These are phyloP conservation scores for Claviceps monticola DNA, from an alignment of 2,329 filamentous ascomycete genomes.

Conservation along the genomic window DNA sequence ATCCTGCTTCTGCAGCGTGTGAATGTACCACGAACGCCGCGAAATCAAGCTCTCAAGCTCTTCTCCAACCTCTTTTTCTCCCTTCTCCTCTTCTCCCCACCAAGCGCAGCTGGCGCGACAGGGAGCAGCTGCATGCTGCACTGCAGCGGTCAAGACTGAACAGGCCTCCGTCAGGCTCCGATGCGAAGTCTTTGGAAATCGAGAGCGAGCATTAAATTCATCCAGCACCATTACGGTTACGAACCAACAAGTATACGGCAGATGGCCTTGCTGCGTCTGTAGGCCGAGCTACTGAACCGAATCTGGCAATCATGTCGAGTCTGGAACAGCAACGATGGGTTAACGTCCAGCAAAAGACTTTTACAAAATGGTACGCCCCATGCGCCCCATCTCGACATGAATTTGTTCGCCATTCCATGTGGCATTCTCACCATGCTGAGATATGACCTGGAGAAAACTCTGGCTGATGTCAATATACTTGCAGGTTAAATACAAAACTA, in stretches of 20 bases:
- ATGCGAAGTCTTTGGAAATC: slow-evolving; percentile 5
- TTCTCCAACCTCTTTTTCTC: slow-evolving; percentile 4
- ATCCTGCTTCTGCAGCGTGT: background rate
- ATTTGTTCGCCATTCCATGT: background rate
- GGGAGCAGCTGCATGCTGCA: slow-evolving; percentile 35
- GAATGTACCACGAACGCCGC: slow-evolving; percentile 1
- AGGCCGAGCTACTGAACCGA: slow-evolving; percentile 34
- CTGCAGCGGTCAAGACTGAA: slow-evolving; percentile 30
- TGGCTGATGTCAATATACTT: slow-evolving; percentile 4
- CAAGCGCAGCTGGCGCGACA: slow-evolving; percentile 23
- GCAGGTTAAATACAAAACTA: slow-evolving; percentile 91
- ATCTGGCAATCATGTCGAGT: slow-evolving; percentile 46
- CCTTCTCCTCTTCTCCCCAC: slow-evolving; percentile 1
- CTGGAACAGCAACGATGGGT: slow-evolving; percentile 55
- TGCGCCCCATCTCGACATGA: background rate
- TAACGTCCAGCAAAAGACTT: slow-evolving; percentile 93
- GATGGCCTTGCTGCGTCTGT: slow-evolving; percentile 30
- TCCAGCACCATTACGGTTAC: slow-evolving; percentile 21
- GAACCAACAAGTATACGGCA: slow-evolving; percentile 19
- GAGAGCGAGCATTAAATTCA: slow-evolving; percentile 15
- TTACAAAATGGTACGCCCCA: slow-evolving; percentile 67
- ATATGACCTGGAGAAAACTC: background rate
- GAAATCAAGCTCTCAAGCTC: background rate
- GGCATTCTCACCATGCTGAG: background rate
- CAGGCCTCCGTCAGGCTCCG: slow-evolving; percentile 13